These are phyloP conservation scores for Escallonia rubra DNA, from an alignment of 129 eudicot species.

Conservation along the genomic window DNA sequence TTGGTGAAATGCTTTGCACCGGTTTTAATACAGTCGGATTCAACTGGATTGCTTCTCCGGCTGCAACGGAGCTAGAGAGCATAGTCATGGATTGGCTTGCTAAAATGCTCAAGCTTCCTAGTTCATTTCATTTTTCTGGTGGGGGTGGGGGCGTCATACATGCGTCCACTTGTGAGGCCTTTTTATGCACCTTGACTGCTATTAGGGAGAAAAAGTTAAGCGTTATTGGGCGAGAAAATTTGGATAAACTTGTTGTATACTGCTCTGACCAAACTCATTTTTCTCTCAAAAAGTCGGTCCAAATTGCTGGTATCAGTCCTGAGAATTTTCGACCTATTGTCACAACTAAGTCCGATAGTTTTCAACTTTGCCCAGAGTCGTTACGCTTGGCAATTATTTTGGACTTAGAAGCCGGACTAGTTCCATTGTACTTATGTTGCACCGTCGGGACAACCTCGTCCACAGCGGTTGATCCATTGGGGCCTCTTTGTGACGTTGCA, in stretches of 20 bases:
- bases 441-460: slow-evolving; percentile 38
- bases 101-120: slow-evolving; percentile 29
- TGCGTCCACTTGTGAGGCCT: slow-evolving; percentile 39
- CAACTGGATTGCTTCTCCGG: slow-evolving; percentile 31
- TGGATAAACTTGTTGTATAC: slow-evolving; percentile 26
- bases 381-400: slow-evolving; percentile 3
- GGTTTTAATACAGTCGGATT: slow-evolving; percentile 35
- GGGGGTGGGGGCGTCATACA: slow-evolving; percentile 39
- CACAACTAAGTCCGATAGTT: slow-evolving; percentile 15
- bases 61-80: slow-evolving; percentile 33
- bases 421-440: slow-evolving; percentile 32
- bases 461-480: slow-evolving; percentile 28
- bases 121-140: slow-evolving; percentile 28
- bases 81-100: slow-evolving; percentile 39
- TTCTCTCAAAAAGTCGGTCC: slow-evolving; percentile 19
- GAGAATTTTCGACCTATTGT: slow-evolving; percentile 13
- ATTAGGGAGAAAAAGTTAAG: slow-evolving; percentile 22
- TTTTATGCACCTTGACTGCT: slow-evolving; percentile 28
- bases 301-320: slow-evolving; percentile 24
- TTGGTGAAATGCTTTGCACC: slow-evolving; percentile 38
- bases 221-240: slow-evolving; percentile 15
- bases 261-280: slow-evolving; percentile 42
- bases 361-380: slow-evolving; percentile 11
- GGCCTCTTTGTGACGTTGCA: slow-evolving; percentile 17
- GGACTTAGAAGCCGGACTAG: slow-evolving; percentile 21